Base-by-base conservation (phyloP, 2,329 filamentous ascomycete genomes). In the Raffaelea albimanens region DNA sequence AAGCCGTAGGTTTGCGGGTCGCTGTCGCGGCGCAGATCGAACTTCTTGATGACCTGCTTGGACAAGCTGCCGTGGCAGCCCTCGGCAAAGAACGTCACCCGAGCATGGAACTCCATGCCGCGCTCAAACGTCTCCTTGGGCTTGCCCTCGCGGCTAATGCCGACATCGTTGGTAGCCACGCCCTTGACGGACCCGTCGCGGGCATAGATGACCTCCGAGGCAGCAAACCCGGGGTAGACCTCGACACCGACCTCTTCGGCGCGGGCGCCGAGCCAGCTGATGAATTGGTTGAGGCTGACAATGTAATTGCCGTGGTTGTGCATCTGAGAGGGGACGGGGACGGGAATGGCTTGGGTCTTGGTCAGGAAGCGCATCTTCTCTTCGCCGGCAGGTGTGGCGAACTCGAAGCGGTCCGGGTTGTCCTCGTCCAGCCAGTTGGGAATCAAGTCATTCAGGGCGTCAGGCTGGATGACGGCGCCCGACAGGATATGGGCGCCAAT, bases 251-350 rank as follows among this genome's bases (percentile, higher is more conserved):
- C 62, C 67, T 97, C 93, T 67, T 98, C 93, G n/a, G 93, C 93
- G 43, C 91, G 80, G 63, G 97, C 93, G 43, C 87, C 90, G 2
- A 98, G 74, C 93, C 93, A 98, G 67, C 91, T 94, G 49, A 86
- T 85, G 60, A 98, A 84, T 65, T 97, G 87, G 65, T 94, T 97
- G 59, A 98, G 69, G 61, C 87, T 95, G 60, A 98, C 82, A 56
- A 98, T 98, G 66, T 94, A 97, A 68, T 98, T 98, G 56, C 93
- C 93, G 59, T 95, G 80, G 64, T 98, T 98, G 71, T 90, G 81
- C 93, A 98, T 98, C 70, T 97, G 93, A 29, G 93, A 93, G 40
- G 93, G 93, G 13, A 83, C 81, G 1, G 91, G 93, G 46, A 97
- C 72, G 5, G 88, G 87, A 49, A 95, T 80, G 0, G 89, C 72